phyloP scores from a whole-genome alignment of 495 filamentous ascomycete species.

The Monascus purpureus region DNA sequence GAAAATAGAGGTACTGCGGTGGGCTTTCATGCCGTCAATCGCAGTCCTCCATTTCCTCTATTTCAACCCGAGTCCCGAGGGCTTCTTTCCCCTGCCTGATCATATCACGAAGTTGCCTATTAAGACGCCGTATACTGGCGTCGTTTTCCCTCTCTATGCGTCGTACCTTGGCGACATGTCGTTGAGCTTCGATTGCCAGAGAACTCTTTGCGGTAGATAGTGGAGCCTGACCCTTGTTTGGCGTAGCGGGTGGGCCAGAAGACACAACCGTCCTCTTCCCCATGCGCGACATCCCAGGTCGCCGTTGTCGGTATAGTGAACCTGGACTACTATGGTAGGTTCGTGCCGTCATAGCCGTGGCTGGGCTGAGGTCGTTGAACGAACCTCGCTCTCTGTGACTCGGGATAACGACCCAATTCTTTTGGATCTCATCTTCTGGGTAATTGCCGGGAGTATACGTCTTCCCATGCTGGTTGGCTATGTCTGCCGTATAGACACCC shows the following conservation, averaged over 20 bases:
- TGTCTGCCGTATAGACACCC: constrained; percentile 1
- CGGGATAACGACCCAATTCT: constrained; percentile 68
- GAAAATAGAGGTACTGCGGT: too few relatives aligned
- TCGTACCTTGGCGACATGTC: constrained; percentile 48
- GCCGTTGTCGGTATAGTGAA: constrained; percentile 12
- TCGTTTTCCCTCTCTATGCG: constrained; percentile 69
- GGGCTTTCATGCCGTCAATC: too few relatives aligned
- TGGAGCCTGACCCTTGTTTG: constrained; percentile 20
- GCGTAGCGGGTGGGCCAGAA: constrained; percentile 18
- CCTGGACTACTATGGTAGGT: constrained; percentile 11
- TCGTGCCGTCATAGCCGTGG: constrained; percentile 5
- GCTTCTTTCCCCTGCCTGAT: constrained; percentile 82
- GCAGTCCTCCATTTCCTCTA: constrained; percentile 33
- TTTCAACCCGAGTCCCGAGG: constrained; percentile 61
- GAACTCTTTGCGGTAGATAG: constrained; percentile 29
- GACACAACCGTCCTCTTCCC: constrained; percentile 17
- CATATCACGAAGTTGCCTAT: constrained; percentile 65
- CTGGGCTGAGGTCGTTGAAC: constrained; percentile 9
- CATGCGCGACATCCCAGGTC: constrained; percentile 11
- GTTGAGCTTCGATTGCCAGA: constrained; percentile 47
- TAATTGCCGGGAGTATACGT: constrained; percentile 16
- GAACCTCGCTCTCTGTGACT: constrained; percentile 5
- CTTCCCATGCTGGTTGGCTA: background rate
- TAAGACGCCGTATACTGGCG: constrained; percentile 60
- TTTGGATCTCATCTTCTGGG: constrained; percentile 41